phyloP scores from a whole-genome alignment of 202 grass and related monocot species.

The Bolboschoenoplectus hybrid region DNA sequence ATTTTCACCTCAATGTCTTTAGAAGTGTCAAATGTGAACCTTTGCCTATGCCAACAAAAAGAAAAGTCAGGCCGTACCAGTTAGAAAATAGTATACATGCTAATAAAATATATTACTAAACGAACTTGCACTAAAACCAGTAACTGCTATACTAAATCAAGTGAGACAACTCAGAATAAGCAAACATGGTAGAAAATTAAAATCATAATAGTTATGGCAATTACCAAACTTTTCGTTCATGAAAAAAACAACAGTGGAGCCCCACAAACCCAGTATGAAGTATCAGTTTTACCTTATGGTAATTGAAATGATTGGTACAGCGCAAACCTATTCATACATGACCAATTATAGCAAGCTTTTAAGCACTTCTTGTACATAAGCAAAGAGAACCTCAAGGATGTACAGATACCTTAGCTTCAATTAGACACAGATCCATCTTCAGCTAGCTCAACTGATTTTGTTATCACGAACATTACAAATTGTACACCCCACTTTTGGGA shows the following conservation, averaged over 20 bases:
- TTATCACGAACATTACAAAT: constrained; percentile 1
- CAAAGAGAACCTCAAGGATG: neutral
- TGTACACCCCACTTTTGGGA: constrained; percentile 19
- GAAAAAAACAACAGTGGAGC: neutral
- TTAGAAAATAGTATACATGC: neutral
- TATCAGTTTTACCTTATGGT: constrained; percentile 7
- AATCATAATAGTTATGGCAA: neutral
- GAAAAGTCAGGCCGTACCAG: neutral
- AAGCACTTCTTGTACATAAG: neutral
- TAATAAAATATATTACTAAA: neutral
- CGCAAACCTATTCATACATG: neutral
- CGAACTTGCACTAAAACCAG: neutral
- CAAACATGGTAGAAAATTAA: constrained; percentile 8
- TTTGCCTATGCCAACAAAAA: neutral
- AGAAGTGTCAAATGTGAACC: neutral
- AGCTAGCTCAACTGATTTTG: neutral
- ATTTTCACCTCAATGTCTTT: neutral
- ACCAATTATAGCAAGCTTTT: neutral
- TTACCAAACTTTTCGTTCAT: neutral
- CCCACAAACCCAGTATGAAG: neutral
- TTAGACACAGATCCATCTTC: neutral
- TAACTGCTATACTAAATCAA: neutral
- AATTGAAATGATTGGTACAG: neutral
- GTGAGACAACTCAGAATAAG: neutral
- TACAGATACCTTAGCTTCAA: neutral